Conservation (phyloP, 108 stramenopile species). For the Cyclotella baltica region DNA sequence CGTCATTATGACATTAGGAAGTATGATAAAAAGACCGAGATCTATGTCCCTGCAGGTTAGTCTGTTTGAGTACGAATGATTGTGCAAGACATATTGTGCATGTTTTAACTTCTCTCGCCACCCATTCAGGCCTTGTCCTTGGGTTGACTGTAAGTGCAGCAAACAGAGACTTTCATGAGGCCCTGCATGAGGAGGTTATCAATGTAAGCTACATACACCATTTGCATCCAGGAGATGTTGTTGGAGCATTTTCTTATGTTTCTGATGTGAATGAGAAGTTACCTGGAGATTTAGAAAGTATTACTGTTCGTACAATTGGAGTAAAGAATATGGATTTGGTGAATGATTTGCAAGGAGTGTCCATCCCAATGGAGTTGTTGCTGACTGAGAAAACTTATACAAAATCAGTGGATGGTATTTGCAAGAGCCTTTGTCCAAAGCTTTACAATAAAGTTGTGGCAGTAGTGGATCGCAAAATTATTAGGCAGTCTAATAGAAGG, state of each 20-base stretch:
- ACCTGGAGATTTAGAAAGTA: conserved; percentile 68
- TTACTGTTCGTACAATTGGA: conserved; percentile 83
- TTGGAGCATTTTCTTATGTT: conserved; percentile 69
- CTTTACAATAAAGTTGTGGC: conserved; percentile 77
- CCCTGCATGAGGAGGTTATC: conserved; percentile 83
- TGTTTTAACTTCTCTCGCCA: not conserved
- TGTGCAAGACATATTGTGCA: not conserved
- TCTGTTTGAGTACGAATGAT: no score
- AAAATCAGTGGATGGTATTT: conserved; percentile 75
- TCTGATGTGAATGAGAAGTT: conserved; percentile 64
- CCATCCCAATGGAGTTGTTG: conserved; percentile 78
- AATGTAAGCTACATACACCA: conserved; percentile 80
- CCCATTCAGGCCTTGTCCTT: conserved; percentile 66
- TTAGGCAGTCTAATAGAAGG: conserved; percentile 68
- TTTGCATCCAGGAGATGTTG: conserved; percentile 79
- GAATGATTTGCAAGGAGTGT: conserved; percentile 54
- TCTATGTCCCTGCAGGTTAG: conserved; percentile 68
- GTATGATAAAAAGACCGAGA: conserved; percentile 69
- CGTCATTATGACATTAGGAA: conserved; percentile 82
- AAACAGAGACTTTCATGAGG: conserved; percentile 86
- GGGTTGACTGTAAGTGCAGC: conserved; percentile 71
- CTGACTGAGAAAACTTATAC: conserved; percentile 53
- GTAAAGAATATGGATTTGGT: conserved; percentile 75
- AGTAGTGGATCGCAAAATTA: conserved; percentile 74
- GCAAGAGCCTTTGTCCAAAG: conserved; percentile 67